Percentiles rank a stretch among this genome's conserved stretches.
These are phyloP conservation scores for Cladosporium sp. DNA, from an alignment of 2,329 filamentous ascomycete species.

Conservation along the genomic window DNA sequence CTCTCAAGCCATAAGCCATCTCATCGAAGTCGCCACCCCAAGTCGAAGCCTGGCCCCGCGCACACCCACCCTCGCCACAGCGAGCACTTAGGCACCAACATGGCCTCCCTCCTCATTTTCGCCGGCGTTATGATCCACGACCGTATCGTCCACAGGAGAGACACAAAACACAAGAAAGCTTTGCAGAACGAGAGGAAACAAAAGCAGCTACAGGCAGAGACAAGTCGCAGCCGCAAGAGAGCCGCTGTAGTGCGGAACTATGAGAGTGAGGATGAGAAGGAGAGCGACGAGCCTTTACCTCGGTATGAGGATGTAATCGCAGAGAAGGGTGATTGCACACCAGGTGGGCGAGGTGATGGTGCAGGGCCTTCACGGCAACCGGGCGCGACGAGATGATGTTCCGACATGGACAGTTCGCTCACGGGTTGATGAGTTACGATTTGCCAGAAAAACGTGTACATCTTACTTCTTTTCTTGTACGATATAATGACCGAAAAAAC, in stretches of 20 bases:
- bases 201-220: not conserved
- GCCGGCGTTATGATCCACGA: slow-evolving; percentile 20
- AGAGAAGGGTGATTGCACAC: not conserved
- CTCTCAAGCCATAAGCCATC: too few species aligned
- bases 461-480: too few species aligned
- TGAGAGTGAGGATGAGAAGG: slow-evolving; percentile 8
- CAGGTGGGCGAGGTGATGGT: not conserved
- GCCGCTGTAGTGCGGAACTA: not conserved
- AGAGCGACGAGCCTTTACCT: not conserved
- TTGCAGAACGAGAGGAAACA: not conserved
- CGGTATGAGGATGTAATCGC: slow-evolving; percentile 4
- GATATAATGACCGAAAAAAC: too few species aligned
- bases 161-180: slow-evolving; percentile 14
- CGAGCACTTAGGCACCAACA: not conserved
- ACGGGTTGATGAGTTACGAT: too few species aligned
- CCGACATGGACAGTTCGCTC: not conserved
- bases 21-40: too few species aligned
- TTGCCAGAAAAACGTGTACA: too few species aligned
- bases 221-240: not conserved
- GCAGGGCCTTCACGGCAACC: not conserved
- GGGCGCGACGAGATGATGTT: not conserved
- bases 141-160: slow-evolving; percentile 18
- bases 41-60: too few species aligned
- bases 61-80: too few species aligned
- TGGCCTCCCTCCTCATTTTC: slow-evolving; percentile 23